phyloP scores from a whole-genome alignment of 768 basidiomycete genomes.

The Auricularia cornea region DNA sequence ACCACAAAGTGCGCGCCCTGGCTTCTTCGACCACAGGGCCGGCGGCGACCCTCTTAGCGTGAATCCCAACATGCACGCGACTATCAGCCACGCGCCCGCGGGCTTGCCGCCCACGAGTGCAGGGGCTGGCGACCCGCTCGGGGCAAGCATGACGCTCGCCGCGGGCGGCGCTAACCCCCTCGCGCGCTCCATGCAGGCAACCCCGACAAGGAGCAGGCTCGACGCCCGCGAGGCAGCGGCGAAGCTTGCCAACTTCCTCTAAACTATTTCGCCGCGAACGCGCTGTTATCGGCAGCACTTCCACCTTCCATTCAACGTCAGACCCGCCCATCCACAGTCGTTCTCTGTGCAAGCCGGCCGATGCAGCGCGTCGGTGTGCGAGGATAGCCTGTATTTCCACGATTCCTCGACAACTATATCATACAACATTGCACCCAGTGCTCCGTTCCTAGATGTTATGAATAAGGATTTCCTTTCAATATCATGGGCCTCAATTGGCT shows the following conservation, averaged over 20 bases:
- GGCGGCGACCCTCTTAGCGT: background rate
- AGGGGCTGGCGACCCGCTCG: background rate
- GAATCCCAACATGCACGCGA: background rate
- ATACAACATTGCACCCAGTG: too few species aligned
- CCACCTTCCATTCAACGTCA: too few species aligned
- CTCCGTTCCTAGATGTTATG: too few species aligned
- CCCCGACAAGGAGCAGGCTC: constrained; percentile 61
- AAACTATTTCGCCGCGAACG: background rate
- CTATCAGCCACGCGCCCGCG: background rate
- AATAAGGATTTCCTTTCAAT: too few species aligned
- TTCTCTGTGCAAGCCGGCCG: too few species aligned
- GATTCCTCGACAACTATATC: too few species aligned
- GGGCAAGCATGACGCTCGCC: constrained; percentile 29
- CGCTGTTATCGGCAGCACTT: too few species aligned
- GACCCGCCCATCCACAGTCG: too few species aligned
- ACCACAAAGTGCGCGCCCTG: background rate
- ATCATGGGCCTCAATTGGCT: too few species aligned
- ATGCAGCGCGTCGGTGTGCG: too few species aligned
- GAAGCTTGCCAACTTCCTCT: constrained; percentile 65
- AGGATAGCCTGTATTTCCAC: too few species aligned
- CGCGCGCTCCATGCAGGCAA: constrained; percentile 65
- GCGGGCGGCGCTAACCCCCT: constrained; percentile 43
- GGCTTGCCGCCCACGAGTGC: background rate
- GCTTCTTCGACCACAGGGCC: background rate
- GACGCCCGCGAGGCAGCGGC: constrained; percentile 84